Conservation (phyloP, 2,329 filamentous ascomycete genomes). For the Ophiostoma himal-ulmi region DNA sequence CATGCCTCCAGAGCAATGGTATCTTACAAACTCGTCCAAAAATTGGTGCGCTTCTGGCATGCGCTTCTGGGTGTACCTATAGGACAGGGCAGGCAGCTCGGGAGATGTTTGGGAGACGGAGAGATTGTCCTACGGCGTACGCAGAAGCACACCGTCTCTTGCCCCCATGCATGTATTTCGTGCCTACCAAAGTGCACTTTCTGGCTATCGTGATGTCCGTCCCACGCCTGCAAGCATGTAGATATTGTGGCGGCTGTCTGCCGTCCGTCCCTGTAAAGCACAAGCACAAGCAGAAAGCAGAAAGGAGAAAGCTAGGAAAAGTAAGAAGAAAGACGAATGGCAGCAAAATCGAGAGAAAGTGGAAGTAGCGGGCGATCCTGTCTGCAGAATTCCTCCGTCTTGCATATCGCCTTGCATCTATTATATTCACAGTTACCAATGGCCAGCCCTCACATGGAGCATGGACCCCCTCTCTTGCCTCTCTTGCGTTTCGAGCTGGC, state of each 20-base stretch:
- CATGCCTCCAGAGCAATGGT: neutral
- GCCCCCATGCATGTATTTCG: neutral
- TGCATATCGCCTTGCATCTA: slow-evolving; percentile 8
- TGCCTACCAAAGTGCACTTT: neutral
- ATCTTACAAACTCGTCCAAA: neutral
- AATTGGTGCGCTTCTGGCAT: neutral
- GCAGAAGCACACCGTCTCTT: slow-evolving; percentile 12
- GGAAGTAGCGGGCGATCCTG: neutral
- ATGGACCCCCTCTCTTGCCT: neutral
- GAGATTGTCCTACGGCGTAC: slow-evolving; percentile 17
- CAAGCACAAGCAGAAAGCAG: neutral
- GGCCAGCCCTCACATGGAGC: slow-evolving; percentile 8
- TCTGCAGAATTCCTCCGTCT: neutral
- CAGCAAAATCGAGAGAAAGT: neutral
- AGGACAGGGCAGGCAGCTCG: neutral
- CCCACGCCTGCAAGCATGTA: neutral
- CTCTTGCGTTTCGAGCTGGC: slow-evolving; percentile 1
- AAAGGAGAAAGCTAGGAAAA: neutral
- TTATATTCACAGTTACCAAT: neutral
- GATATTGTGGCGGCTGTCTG: neutral
- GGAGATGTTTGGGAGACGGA: neutral
- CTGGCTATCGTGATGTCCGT: neutral
- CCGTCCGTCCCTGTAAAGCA: neutral
- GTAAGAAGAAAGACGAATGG: neutral
- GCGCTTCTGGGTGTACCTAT: neutral